Evolutionary conservation across 768 basidiomycete genomes (phyloP).

Genomic region (Coprinopsis sp.): DNA sequence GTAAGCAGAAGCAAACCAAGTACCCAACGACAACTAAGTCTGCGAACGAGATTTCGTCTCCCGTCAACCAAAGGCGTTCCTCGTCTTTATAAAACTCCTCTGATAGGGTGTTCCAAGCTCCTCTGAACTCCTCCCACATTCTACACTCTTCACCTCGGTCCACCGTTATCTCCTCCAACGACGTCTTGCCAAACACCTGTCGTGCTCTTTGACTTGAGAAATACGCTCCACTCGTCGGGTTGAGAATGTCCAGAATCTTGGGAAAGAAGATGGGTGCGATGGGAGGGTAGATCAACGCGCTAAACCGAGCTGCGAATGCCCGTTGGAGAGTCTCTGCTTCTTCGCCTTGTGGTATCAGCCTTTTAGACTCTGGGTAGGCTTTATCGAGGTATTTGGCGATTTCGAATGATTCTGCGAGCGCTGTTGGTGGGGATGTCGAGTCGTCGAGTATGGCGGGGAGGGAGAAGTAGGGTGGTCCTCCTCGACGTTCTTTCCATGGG

Average conservation of each 20-base stretch:
- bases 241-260: too few species aligned
- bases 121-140: too few species aligned
- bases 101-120: neutral
- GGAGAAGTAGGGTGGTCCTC: conserved; percentile 34
- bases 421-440: neutral
- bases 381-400: conserved; percentile 53
- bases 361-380: conserved; percentile 39
- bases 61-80: too few species aligned
- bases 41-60: neutral
- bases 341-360: conserved; percentile 24
- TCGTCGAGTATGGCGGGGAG: conserved; percentile 46
- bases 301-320: neutral
- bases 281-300: too few species aligned
- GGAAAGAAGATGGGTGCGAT: too few species aligned
- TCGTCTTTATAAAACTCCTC: neutral
- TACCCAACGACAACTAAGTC: neutral
- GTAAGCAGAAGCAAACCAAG: conserved; percentile 8
- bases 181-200: too few species aligned
- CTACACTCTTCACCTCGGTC: too few species aligned
- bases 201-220: too few species aligned
- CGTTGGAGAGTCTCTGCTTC: neutral
- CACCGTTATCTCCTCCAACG: too few species aligned
- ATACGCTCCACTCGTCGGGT: too few species aligned
- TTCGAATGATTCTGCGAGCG: conserved; percentile 36
- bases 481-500: conserved; percentile 20